phyloP scores from a whole-genome alignment of 202 grass and related monocot genomes.

The Eragrostis tef region DNA sequence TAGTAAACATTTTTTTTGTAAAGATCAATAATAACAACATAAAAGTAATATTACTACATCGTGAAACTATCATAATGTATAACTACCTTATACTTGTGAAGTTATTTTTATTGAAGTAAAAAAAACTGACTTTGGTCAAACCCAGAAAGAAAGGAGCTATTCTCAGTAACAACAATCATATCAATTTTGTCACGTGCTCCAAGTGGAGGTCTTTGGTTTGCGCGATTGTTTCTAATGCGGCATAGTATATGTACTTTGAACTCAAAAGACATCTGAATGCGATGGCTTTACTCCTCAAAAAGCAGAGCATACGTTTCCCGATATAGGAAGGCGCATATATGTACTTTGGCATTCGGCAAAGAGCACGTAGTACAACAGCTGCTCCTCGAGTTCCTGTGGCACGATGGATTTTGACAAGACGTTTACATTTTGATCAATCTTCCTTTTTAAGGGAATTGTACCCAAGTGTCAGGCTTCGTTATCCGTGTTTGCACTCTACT shows the following conservation, averaged over 20 bases:
- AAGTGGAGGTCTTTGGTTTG: not conserved
- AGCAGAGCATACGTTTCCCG: conserved; percentile 27
- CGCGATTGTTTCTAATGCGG: not conserved
- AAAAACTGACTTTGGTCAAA: too few relatives aligned
- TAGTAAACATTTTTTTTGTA: too few relatives aligned
- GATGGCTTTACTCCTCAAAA: not conserved
- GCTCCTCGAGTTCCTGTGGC: not conserved
- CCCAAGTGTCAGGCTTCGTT: not conserved
- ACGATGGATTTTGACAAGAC: conserved; percentile 10
- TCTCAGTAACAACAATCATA: not conserved
- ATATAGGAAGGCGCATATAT: conserved; percentile 28
- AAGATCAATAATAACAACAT: too few relatives aligned
- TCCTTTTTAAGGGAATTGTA: conserved; percentile 7
- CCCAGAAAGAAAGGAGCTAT: too few relatives aligned
- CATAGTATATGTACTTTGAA: not conserved
- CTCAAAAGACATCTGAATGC: not conserved
- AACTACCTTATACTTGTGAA: too few relatives aligned
- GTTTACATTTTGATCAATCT: conserved; percentile 12
- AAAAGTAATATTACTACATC: too few relatives aligned
- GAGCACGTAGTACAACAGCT: not conserved
- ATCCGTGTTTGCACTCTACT: not conserved
- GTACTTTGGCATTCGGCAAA: not conserved
- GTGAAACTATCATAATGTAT: too few relatives aligned
- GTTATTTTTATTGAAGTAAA: too few relatives aligned
- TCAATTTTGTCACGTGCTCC: not conserved